These are phyloP conservation scores for Ascochyta fabae DNA, from an alignment of 2,329 filamentous ascomycete species.

Conservation along the genomic window DNA sequence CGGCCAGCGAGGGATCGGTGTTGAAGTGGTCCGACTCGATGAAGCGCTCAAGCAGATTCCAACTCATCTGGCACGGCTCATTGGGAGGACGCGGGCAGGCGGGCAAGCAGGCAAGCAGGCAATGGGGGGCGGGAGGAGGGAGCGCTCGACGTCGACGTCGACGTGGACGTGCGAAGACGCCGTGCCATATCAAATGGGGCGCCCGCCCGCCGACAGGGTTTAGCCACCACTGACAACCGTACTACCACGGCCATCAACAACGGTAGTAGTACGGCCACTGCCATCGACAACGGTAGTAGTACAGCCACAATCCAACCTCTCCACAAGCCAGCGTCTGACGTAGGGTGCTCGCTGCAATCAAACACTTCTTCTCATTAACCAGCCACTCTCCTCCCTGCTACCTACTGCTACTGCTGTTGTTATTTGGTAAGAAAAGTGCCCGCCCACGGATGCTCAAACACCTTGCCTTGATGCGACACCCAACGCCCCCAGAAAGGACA, in stretches of 20 bases:
- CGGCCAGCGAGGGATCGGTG: constrained; percentile 85
- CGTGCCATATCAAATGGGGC: constrained; percentile 14
- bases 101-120: not conserved
- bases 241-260: too few relatives aligned
- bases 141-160: too few relatives aligned
- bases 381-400: not conserved
- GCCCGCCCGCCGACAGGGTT: constrained; percentile 7
- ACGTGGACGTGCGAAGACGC: not conserved
- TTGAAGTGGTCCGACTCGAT: constrained; percentile 95
- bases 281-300: too few relatives aligned
- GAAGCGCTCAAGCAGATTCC: constrained; percentile 88
- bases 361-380: constrained; percentile 3
- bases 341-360: not conserved
- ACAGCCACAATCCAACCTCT: too few relatives aligned
- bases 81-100: constrained; percentile 28
- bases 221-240: not conserved
- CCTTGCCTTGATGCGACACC: constrained; percentile 10
- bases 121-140: constrained; percentile 3
- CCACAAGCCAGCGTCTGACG: not conserved
- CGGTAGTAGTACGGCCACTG: too few relatives aligned
- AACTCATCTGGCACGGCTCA: constrained; percentile 61
- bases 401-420: not conserved
- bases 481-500: not conserved
- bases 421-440: not conserved
- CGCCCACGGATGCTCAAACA: constrained; percentile 15